Percentiles rank a stretch among this genome's conserved stretches.
Conservation (phyloP, 2,329 filamentous ascomycete genomes). For the Verticillium zaregamsianum region DNA sequence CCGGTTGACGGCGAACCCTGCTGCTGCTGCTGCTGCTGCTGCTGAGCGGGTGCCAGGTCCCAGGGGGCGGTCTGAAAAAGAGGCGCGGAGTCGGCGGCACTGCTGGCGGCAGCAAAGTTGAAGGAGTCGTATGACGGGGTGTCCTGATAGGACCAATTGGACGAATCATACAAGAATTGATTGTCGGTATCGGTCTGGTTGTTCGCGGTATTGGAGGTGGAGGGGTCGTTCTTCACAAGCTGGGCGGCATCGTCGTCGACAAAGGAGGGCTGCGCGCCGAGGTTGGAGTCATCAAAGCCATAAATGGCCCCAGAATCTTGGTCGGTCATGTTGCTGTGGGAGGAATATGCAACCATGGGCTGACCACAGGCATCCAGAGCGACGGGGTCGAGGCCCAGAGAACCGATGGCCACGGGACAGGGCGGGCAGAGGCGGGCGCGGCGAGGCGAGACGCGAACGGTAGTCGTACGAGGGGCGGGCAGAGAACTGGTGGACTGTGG, state of each 20-base stretch:
- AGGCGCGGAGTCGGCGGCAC: slow-evolving; percentile 26
- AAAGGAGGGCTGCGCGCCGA: slow-evolving; percentile 22
- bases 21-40: slow-evolving; percentile 17
- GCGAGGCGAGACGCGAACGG: background rate
- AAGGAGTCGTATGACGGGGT: slow-evolving; percentile 40
- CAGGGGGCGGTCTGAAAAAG: slow-evolving; percentile 29
- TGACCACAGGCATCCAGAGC: slow-evolving; percentile 8
- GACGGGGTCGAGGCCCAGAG: slow-evolving; percentile 1
- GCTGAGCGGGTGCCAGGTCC: slow-evolving; percentile 28
- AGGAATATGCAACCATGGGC: slow-evolving; percentile 15
- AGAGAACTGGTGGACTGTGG: background rate
- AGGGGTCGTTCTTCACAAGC: slow-evolving; percentile 9
- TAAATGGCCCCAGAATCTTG: slow-evolving; percentile 37
- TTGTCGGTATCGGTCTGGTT: slow-evolving; percentile 23
- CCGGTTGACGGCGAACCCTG: slow-evolving; percentile 1
- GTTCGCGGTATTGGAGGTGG: slow-evolving; percentile 16
- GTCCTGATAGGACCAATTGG: slow-evolving; percentile 45
- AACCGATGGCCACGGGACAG: slow-evolving; percentile 4
- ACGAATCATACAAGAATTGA: slow-evolving; percentile 27
- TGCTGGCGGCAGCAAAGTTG: slow-evolving; percentile 28
- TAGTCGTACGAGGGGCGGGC: slow-evolving; percentile 1
- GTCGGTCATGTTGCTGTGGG: slow-evolving; percentile 30
- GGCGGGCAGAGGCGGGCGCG: background rate
- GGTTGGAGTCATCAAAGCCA: slow-evolving; percentile 38
- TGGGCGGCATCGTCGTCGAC: slow-evolving; percentile 24